Conservation (phyloP, 331 rosid genomes). For the Prunus yedoensis region DNA sequence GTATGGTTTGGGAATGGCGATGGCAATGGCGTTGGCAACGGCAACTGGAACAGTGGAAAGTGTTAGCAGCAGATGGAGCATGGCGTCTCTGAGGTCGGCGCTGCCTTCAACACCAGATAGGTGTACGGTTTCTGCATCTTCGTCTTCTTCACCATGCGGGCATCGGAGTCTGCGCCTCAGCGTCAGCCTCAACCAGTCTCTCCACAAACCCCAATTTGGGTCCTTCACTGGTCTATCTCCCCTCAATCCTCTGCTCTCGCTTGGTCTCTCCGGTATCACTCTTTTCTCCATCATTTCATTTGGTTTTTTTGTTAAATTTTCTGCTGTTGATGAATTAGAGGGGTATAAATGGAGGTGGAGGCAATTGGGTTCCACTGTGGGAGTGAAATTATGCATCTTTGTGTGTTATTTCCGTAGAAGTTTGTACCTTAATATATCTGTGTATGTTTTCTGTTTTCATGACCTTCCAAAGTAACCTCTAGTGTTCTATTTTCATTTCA, state of each 20-base stretch:
- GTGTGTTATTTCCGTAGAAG: background rate
- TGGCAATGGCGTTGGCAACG: constrained; percentile 33
- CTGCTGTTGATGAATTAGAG: background rate
- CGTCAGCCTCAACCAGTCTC: constrained; percentile 12
- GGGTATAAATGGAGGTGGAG: background rate
- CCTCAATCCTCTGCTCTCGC: constrained; percentile 28
- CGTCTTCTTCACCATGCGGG: constrained; percentile 18
- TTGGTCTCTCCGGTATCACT: constrained; percentile 30
- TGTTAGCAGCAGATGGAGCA: constrained; percentile 35
- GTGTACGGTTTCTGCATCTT: constrained; percentile 6
- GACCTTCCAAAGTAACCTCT: background rate
- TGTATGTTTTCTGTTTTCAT: background rate
- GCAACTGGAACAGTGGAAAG: constrained; percentile 8
- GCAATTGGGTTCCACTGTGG: background rate
- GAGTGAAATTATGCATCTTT: background rate
- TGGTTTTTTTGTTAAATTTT: background rate
- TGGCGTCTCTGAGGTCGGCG: constrained; percentile 39
- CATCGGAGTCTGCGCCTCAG: constrained; percentile 16
- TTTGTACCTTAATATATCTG: background rate
- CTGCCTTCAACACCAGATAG: constrained; percentile 26
- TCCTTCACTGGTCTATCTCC: constrained; percentile 49
- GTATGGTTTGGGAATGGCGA: constrained; percentile 22
- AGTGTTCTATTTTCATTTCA: background rate
- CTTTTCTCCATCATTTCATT: constrained; percentile 2
- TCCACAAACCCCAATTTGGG: constrained; percentile 19